Percentiles rank a stretch among this genome's conserved stretches.
Evolutionary conservation across 2,329 filamentous ascomycete species (phyloP).

Genomic region (Plenodomus biglobosus): DNA sequence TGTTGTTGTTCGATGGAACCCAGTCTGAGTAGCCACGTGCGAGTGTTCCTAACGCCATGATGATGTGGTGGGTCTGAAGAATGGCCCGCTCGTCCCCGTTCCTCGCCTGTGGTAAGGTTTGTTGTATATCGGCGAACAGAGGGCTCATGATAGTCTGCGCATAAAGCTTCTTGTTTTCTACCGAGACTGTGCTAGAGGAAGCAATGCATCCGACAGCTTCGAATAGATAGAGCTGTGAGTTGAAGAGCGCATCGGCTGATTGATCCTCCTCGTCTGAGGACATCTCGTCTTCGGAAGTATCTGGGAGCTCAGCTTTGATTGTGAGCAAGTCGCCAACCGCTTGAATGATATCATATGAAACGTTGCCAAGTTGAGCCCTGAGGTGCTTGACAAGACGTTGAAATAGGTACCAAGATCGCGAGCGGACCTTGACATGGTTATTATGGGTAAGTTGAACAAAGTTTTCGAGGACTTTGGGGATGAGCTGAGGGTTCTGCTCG

Average conservation of each 20-base stretch:
- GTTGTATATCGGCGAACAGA: slow-evolving; percentile 85
- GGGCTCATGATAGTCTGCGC: slow-evolving; percentile 86
- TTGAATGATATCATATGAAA: slow-evolving; percentile 87
- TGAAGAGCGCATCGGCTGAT: slow-evolving; percentile 87
- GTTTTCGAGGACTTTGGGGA: slow-evolving; percentile 83
- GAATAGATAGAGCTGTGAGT: slow-evolving; percentile 87
- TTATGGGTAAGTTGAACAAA: slow-evolving; percentile 92
- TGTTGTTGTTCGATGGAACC: slow-evolving; percentile 60
- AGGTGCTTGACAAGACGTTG: slow-evolving; percentile 89
- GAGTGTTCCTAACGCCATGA: slow-evolving; percentile 91
- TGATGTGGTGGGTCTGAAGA: slow-evolving; percentile 91
- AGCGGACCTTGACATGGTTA: slow-evolving; percentile 80
- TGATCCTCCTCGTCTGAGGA: slow-evolving; percentile 91
- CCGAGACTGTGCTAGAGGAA: slow-evolving; percentile 73
- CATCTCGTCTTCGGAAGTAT: slow-evolving; percentile 81
- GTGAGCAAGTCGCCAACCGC: slow-evolving; percentile 84
- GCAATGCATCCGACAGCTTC: slow-evolving; percentile 93
- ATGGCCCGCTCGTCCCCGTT: slow-evolving; percentile 77
- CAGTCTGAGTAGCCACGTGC: slow-evolving; percentile 93
- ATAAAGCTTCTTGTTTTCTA: slow-evolving; percentile 84
- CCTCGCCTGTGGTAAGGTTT: slow-evolving; percentile 73
- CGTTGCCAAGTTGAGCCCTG: slow-evolving; percentile 78
- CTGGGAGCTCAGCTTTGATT: slow-evolving; percentile 86
- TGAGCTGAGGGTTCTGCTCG: slow-evolving; percentile 77
- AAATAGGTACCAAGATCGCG: slow-evolving; percentile 96